phyloP scores from a whole-genome alignment of 306 rosid genomes.

The Echinosophora koreensis region DNA sequence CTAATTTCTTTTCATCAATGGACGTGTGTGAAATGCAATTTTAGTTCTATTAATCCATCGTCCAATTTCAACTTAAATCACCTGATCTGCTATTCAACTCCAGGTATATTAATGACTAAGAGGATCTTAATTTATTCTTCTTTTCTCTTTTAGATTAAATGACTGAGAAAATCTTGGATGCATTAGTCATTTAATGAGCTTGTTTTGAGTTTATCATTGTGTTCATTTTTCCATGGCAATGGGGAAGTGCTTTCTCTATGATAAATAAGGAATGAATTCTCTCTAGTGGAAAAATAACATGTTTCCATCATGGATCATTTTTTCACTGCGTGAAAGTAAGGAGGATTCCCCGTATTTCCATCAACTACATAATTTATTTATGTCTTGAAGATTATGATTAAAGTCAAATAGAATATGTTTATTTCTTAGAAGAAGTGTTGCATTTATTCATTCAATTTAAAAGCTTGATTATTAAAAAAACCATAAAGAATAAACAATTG shows the following conservation, averaged over 20 bases:
- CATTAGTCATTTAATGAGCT: not conserved
- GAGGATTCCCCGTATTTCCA: not conserved
- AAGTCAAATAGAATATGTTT: not conserved
- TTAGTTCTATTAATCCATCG: not conserved
- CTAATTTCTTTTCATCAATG: too few relatives aligned
- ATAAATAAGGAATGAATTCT: not conserved
- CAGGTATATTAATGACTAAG: too few relatives aligned
- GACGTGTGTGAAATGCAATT: not conserved
- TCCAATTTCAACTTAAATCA: constrained; percentile 5
- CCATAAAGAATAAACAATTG: not conserved
- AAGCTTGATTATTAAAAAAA: not conserved
- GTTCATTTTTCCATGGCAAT: not conserved
- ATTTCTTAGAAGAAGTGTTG: not conserved
- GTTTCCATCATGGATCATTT: not conserved
- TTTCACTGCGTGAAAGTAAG: not conserved
- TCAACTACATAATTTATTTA: too few relatives aligned
- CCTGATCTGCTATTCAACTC: too few relatives aligned
- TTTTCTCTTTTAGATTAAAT: too few relatives aligned
- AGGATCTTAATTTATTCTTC: too few relatives aligned
- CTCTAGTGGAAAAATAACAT: too few relatives aligned
- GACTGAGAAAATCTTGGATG: too few relatives aligned
- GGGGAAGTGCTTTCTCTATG: not conserved
- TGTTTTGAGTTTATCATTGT: not conserved
- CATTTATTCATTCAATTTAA: not conserved
- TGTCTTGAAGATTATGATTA: not conserved